Evolutionary conservation across 768 basidiomycete species (phyloP), one percentile per base, ranked within the genome.

Genomic region (Sistotremastrum niveocremeum): DNA sequence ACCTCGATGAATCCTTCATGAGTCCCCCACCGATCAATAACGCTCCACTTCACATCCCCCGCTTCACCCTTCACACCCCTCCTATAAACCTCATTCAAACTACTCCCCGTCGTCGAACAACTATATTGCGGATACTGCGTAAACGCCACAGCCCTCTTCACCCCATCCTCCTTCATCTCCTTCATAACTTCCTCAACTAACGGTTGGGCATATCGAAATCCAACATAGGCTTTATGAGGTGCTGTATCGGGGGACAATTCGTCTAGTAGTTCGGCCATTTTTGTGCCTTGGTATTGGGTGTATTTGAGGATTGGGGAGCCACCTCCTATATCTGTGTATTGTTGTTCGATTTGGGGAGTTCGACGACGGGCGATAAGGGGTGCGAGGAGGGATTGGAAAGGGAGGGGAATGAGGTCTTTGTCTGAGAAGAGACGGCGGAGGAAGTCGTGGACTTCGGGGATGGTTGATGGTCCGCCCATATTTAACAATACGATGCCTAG

Each of bases 41-140:
- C 91, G 59, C 87, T 94, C 95, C 95, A 99, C 56, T 89, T 76
- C 28, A 99, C 73, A 41, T 70, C 69, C 42, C 72, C 81, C 52
- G 70, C 64, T 45, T 75, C 80, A 31, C 80, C 81, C 35, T 68
- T 65, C 55, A 70, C 76, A 44, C 76, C 75, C 55, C 63, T 66
- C 59, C 83, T 68, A 56, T 76, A 93, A 30, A 99, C 65, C 61
- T 99, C 95, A 57, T 98, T 99, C 58, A 99, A 59, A 60, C 88
- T 93, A 65, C 91, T 95, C 43, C 95, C 95, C 0, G 95, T 98
- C 7, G 95, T 99, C 51, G 88, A 93, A 63, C 95, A 99, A 57
- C 84, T 87, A 63, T 99, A 99, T 62, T 99, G 95, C 1, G 95
- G 95, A 61, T 99, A 99, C 63, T 99, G 95, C 3, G 88, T 88